These are phyloP conservation scores for Colletotrichum sp. DNA, from an alignment of 2,329 filamentous ascomycete genomes.

Conservation along the genomic window DNA sequence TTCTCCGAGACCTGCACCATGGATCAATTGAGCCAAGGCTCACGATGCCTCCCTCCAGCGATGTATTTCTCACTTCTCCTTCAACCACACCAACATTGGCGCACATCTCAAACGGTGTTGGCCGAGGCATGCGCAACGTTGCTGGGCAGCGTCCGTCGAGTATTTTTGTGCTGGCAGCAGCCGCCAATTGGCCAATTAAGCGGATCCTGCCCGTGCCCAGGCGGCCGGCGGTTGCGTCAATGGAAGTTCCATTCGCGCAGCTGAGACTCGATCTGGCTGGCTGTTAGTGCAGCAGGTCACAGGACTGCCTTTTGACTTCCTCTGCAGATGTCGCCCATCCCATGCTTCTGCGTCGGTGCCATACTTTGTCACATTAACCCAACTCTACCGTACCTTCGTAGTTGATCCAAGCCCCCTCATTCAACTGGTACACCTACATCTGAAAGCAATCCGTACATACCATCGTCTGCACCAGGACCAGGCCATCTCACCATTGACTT, in stretches of 20 bases:
- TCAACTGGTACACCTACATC: neutral
- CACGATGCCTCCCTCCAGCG: neutral
- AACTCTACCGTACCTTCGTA: neutral
- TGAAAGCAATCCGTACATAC: neutral
- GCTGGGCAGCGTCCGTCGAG: neutral
- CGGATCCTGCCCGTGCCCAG: slow-evolving; percentile 14
- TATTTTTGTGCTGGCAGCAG: neutral
- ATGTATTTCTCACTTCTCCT: neutral
- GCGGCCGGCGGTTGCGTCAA: slow-evolving; percentile 7
- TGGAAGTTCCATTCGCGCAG: slow-evolving; percentile 4
- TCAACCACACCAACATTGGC: neutral
- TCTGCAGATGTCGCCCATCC: neutral
- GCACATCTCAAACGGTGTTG: no score
- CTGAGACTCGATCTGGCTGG: slow-evolving; percentile 4
- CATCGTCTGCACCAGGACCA: neutral
- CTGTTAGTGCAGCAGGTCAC: slow-evolving; percentile 20
- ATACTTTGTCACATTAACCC: neutral
- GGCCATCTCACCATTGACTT: neutral
- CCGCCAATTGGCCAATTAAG: slow-evolving; percentile 22
- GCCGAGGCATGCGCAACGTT: neutral
- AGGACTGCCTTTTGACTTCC: slow-evolving; percentile 16
- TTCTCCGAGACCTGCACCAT: neutral
- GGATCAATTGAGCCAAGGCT: neutral
- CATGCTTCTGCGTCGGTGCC: neutral
- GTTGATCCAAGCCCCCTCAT: neutral